Base-by-base conservation (phyloP, 1,139 yeast genomes). In the Pneumocystis murina region DNA sequence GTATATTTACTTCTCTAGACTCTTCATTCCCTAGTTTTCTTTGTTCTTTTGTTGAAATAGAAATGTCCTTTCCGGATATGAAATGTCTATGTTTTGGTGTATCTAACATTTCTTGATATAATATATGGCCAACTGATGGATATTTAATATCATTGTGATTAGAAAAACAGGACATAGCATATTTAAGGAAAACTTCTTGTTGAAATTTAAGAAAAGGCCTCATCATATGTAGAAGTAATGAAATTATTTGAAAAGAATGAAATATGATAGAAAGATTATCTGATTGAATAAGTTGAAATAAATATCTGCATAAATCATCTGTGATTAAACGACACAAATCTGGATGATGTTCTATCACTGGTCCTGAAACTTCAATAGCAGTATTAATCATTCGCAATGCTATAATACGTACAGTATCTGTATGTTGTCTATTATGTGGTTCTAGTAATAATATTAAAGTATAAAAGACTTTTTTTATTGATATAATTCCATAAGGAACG, bases 401-500 rank as follows among this genome's bases (percentile, higher is more conserved):
- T 76, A 92, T 84, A 16, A 87, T 85, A 64, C 96, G 80, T 0
- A 97, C 86, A 43, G 89, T 81, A 72, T 91, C 96, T 69, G 94
- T 87, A 70, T 89, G 94, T 71, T 87, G 92, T 69, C 83, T 83
- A 71, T 86, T 88, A 69, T 88, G 87, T 0, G 96, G 95, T 12
- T 94, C 84, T 58, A 91, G 80, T 74, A 91, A 84, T 2, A 95
- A 86, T n/a, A 90, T 82, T 61, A 92, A 78, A 59, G 88, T 86
- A 12, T 85, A 84, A 68, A 92, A 74, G 68, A 83, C 82, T 68
- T 86, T 91, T 68, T 83, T 80, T 69, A 86, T 81, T 68, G 88
- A 82, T 12, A 80, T 76, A n/a, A 84, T 76, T n/a, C 87, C 88
- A 71, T 80, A 86, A 1, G 87, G 84, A 57, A 75, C 76, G 58